These are phyloP conservation scores for Russula olivacea DNA, from an alignment of 768 basidiomycete species.

Conservation along the genomic window DNA sequence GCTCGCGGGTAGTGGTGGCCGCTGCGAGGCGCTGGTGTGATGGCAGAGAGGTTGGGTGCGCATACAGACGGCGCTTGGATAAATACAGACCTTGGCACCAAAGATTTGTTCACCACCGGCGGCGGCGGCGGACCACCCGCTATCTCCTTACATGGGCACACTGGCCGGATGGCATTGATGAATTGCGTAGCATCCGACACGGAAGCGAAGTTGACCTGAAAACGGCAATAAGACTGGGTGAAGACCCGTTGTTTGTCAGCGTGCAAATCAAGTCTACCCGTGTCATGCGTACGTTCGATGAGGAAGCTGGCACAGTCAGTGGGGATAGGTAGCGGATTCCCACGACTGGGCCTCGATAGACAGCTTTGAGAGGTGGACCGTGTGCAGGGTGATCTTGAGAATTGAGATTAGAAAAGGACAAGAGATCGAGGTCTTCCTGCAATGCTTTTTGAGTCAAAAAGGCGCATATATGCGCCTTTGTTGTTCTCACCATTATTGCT, in stretches of 20 bases:
- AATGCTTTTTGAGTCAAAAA: constrained; percentile 1
- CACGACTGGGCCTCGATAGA: constrained; percentile 66
- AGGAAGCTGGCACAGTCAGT: constrained; percentile 29
- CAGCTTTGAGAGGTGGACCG: constrained; percentile 70
- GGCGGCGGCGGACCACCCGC: constrained; percentile 30
- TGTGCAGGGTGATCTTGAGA: constrained; percentile 35
- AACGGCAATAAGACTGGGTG: constrained; percentile 61
- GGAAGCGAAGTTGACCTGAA: constrained; percentile 67
- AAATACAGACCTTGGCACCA: constrained; percentile 17
- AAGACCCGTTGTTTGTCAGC: constrained; percentile 15
- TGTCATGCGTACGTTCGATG: constrained; percentile 4
- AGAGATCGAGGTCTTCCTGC: constrained; percentile 73
- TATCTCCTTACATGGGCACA: constrained; percentile 73
- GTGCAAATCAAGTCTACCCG: neutral
- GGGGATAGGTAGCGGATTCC: constrained; percentile 70
- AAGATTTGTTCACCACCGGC: constrained; percentile 23
- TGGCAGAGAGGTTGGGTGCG: neutral
- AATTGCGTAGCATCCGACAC: constrained; percentile 46
- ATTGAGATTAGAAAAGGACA: constrained; percentile 50
- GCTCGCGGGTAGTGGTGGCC: neutral
- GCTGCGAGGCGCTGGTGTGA: neutral
- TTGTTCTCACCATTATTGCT: constrained; percentile 54
- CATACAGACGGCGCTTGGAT: neutral
- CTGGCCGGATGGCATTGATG: constrained; percentile 53
- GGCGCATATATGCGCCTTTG: constrained; percentile 9